Conservation (phyloP, 2,329 filamentous ascomycete genomes). For the Trichoderma simmonsii region DNA sequence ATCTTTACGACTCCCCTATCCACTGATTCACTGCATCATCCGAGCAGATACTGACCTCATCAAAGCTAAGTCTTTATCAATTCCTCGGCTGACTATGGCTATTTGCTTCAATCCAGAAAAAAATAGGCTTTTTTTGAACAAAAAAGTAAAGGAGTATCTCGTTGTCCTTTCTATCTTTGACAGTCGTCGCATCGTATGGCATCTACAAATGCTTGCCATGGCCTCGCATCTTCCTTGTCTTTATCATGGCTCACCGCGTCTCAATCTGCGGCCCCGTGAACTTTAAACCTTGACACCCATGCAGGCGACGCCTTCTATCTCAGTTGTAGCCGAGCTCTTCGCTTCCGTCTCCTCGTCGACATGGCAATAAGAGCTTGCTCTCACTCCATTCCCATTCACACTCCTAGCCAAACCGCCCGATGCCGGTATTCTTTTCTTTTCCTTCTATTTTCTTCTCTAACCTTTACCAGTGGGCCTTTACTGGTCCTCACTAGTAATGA, state of each 20-base stretch:
- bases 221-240: background rate
- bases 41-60: background rate
- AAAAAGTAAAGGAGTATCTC: background rate
- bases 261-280: background rate
- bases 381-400: background rate
- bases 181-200: conserved; percentile 18
- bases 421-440: background rate
- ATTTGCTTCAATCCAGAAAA: conserved; percentile 3
- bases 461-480: background rate
- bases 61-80: background rate
- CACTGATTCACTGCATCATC: background rate
- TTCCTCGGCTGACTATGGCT: background rate
- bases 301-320: conserved; percentile 2
- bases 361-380: background rate
- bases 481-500: conserved; percentile 45
- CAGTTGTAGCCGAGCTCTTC: background rate
- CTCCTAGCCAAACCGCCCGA: background rate
- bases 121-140: background rate
- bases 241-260: background rate
- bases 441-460: background rate
- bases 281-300: background rate
- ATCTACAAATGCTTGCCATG: conserved; percentile 10
- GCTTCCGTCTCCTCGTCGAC: background rate
- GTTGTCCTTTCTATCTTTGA: conserved; percentile 12
- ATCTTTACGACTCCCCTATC: background rate